phyloP scores from a whole-genome alignment of 306 rosid genomes.

The Abrus precatorius region DNA sequence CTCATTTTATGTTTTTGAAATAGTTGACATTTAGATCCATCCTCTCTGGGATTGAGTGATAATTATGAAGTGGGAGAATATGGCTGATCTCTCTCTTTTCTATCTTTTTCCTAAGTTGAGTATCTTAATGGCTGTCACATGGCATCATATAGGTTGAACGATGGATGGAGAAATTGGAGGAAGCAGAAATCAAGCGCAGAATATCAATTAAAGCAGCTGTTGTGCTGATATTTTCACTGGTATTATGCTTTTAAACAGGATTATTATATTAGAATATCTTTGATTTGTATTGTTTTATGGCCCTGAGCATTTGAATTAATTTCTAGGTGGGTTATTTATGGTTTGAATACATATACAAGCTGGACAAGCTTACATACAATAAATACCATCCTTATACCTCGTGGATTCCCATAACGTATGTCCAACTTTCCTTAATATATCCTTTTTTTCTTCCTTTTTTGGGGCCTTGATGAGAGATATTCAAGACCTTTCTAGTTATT shows the following conservation, averaged over 20 bases:
- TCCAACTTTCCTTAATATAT: constrained; percentile 39
- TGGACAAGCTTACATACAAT: constrained; percentile 89
- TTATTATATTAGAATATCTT: constrained; percentile 33
- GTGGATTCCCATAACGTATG: constrained; percentile 98
- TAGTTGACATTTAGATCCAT: constrained; percentile 27
- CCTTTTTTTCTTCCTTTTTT: constrained; percentile 4
- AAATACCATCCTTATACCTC: constrained; percentile 97
- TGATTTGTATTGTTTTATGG: constrained; percentile 37
- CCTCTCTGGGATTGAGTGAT: constrained; percentile 32
- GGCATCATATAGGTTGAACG: constrained; percentile 73
- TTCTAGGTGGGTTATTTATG: constrained; percentile 88
- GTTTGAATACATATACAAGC: constrained; percentile 86
- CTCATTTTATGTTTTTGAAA: constrained; percentile 37
- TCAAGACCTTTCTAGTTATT: constrained; percentile 38
- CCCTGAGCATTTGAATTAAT: constrained; percentile 42
- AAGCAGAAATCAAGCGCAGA: constrained; percentile 78
- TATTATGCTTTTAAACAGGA: constrained; percentile 41
- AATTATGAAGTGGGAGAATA: constrained; percentile 29
- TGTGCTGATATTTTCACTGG: constrained; percentile 65
- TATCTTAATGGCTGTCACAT: constrained; percentile 38
- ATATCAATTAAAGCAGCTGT: constrained; percentile 79
- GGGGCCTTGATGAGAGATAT: constrained; percentile 20
- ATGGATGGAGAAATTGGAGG: constrained; percentile 98
- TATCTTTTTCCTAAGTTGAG: constrained; percentile 39
- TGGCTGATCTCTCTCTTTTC: background rate